Base-by-base conservation (phyloP, 306 rosid species). In the Gillenia trifoliata region DNA sequence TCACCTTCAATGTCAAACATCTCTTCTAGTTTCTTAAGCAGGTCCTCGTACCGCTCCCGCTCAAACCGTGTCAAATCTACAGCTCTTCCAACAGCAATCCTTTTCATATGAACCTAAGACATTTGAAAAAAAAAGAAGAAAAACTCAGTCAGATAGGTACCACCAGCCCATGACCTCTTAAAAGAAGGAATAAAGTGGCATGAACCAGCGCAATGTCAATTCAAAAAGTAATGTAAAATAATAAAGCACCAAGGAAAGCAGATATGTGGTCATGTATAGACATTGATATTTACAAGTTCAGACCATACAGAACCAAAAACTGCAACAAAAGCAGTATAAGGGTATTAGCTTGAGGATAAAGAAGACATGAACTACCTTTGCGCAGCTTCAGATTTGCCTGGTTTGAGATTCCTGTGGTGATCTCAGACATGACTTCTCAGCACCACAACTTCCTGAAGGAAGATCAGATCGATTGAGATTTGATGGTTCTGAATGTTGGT, bases 31-130 rank as follows among this genome's bases (percentile, higher is more conserved):
- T 91, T 94, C 84, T 72, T 81, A 23, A 88, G 94, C 78, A 94
- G 87, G 81, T 89, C 95, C 68, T 80, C 90, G 59, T 91, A 94
- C n/a, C n/a, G n/a, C n/a, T n/a, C n/a, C 50, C 82, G 85, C 78
- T 89, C 92, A 84, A 91, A 91, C 70, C 89, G 85, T 13, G 91
- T 83, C 78, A 94, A 85, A 84, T 94, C 97, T 54, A 94, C 98
- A 45, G 98, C 98, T 88, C 98, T 88, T 76, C 98, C 98, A 47
- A 94, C 97, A 65, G 97, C 96, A 85, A 91, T 91, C 88, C 98
- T 97, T 82, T 88, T 96, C 98, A 94, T 94, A 83, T 91, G 98
- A 82, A 94, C 98, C 98, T 91, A 86, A 41, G 75, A 75, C 23
- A 66, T 22, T 22, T 22, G 31, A 31, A 30, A 52, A 23, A n/a